Conservation (phyloP, 2,329 filamentous ascomycete genomes). For the Emericellopsis cladophorae region DNA sequence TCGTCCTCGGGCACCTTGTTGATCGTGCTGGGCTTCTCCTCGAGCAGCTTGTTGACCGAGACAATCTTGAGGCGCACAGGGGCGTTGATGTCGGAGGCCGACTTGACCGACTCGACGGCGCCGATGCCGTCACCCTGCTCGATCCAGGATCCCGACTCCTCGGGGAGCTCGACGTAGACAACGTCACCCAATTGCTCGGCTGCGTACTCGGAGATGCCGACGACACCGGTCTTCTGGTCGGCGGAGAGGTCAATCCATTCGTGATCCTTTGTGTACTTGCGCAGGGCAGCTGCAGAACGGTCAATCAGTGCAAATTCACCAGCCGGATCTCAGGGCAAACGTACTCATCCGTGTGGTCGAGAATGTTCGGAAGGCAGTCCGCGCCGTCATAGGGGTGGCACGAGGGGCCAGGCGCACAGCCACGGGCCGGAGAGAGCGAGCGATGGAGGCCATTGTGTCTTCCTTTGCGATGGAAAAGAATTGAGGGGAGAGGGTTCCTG, state of each 20-base stretch:
- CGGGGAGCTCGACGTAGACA: slow-evolving; percentile 90
- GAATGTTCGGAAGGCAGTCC: slow-evolving; percentile 26
- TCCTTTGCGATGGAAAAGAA: neutral
- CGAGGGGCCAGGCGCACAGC: slow-evolving; percentile 23
- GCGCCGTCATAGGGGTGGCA: slow-evolving; percentile 24
- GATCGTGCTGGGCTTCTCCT: slow-evolving; percentile 76
- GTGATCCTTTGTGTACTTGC: slow-evolving; percentile 89
- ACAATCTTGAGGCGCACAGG: slow-evolving; percentile 69
- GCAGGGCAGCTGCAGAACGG: slow-evolving; percentile 23
- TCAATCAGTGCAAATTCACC: neutral
- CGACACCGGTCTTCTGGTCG: slow-evolving; percentile 68
- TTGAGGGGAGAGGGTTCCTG: neutral
- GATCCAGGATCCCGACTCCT: slow-evolving; percentile 49
- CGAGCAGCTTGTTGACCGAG: slow-evolving; percentile 60
- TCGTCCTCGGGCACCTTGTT: slow-evolving; percentile 82
- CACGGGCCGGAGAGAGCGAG: slow-evolving; percentile 37
- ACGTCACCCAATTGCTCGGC: slow-evolving; percentile 89
- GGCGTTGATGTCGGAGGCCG: slow-evolving; percentile 91
- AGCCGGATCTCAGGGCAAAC: slow-evolving; percentile 3
- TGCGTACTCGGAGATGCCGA: slow-evolving; percentile 85
- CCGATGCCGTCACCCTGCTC: slow-evolving; percentile 73
- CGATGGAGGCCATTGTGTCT: slow-evolving; percentile 47
- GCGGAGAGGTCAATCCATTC: slow-evolving; percentile 90
- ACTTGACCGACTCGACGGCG: slow-evolving; percentile 96
- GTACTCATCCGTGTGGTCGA: slow-evolving; percentile 25